Base-by-base conservation (phyloP, 495 filamentous ascomycete genomes). In the Aspergillus nanangensis region DNA sequence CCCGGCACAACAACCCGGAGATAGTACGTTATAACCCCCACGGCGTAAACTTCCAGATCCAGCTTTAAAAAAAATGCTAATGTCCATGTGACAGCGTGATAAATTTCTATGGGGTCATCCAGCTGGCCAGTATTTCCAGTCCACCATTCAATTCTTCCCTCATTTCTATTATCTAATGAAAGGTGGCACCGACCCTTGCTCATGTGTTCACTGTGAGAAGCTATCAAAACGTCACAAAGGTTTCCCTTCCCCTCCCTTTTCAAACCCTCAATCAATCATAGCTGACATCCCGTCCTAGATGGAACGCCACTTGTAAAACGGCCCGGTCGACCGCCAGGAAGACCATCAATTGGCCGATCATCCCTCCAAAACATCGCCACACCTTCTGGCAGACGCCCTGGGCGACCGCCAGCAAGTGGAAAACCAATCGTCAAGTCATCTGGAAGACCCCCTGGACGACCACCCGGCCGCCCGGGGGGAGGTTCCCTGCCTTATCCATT, bases 111-210 rank as follows among this genome's bases (percentile, higher is more conserved):
- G 64, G 45, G 80, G 80, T 3, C 77, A 83, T 53, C 78, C 78
- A 1, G 61, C 60, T 24, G 72, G 73, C 4, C 51, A 61, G 22
- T 67, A 58, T 27, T 83, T 76, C 34, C 60, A 75, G 25, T 82
- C 79, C 0, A 65, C 73, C 0, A 58, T 63, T 5, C 56, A 69
- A 5, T 84, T 83, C 58, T 79, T 72, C 22, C 71, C 72, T 0
- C 81, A 85, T 48, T 83, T 83, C 57, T 62, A 60, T 37, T 69
- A 70, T 61, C 53, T 84, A 19, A 79, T 82, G 74, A 72, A 67
- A 5, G 62, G 75, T 42, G 55, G 56, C 22, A 35, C 42, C 4
- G 60, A 53, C 1, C 50, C 48, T 5, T 76, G 73, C 37, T 19
- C 60, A 38, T 74, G 70, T 58, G 32, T 57, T 27, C 48, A 72